Evolutionary conservation across 2,329 filamentous ascomycete genomes (phyloP).

Genomic region (Fusarium sp.): DNA sequence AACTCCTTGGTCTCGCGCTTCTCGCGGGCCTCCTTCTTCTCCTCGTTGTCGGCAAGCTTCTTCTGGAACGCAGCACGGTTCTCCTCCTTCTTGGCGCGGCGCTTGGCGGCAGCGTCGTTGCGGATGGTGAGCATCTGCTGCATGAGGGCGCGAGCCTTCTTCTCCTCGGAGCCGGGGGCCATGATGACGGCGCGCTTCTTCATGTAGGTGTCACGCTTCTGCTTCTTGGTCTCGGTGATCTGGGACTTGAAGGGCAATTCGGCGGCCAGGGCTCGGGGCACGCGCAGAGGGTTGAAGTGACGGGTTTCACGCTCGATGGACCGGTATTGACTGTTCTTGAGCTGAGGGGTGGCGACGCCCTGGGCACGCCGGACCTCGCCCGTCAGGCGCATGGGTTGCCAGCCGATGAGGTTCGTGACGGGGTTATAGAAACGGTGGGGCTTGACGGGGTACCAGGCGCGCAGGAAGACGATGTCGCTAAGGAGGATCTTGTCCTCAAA

Average conservation of each 20-base stretch:
- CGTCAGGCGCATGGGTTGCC: conserved; percentile 94
- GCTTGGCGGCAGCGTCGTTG: conserved; percentile 90
- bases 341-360: conserved; percentile 78
- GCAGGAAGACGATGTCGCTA: conserved; percentile 94
- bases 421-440: conserved; percentile 98
- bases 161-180: conserved; percentile 84
- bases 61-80: conserved; percentile 81
- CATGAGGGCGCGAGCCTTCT: conserved; percentile 87
- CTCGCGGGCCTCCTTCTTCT: conserved; percentile 88
- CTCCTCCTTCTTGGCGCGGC: conserved; percentile 88
- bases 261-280: conserved; percentile 83
- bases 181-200: conserved; percentile 95
- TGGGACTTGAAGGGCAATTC: conserved; percentile 93
- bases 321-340: conserved; percentile 88
- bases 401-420: conserved; percentile 91
- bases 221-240: conserved; percentile 82
- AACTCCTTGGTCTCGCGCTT: conserved; percentile 93
- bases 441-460: conserved; percentile 96
- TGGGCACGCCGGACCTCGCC: conserved; percentile 87
- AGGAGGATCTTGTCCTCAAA: conserved; percentile 99
- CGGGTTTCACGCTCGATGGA: conserved; percentile 72
- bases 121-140: conserved; percentile 91
- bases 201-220: conserved; percentile 86
- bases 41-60: conserved; percentile 82
- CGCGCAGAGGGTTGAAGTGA: conserved; percentile 81